Evolutionary conservation across 495 filamentous ascomycete species (phyloP), one percentile per base, ranked within the genome.

Genomic region (Penicillium crystallinum): DNA sequence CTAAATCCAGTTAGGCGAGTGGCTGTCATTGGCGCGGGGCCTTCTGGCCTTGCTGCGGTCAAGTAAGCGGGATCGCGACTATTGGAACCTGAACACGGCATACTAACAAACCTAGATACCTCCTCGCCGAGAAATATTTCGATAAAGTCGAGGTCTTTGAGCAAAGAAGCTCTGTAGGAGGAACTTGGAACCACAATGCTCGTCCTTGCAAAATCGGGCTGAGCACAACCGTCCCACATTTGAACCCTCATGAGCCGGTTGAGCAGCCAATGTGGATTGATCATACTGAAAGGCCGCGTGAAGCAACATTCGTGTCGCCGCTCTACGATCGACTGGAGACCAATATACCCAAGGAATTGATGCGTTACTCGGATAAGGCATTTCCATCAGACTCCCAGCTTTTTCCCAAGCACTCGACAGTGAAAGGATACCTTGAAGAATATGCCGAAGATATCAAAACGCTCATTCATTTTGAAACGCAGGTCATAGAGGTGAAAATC

Each of bases 321-420:
- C 77, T 96, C 64, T 96, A 97, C 61, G 84, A 90, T 12, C 63
- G 74, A 27, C 66, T 97, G 23, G 85, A 95, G 55, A 89, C 91
- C 34, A 97, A 97, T 63, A 89, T 96, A 33, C 90, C 91, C 1
- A 82, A 91, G 47, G 71, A 73, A 1, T 61, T 97, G 52, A 97
- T 97, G 92, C 63, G 74, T 5, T 95, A 82, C 64, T 85, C 88
- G 9, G 89, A 95, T 45, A 70, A 81, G 12, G 56, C 73, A 12
- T 92, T 92, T 49, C 78, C 82, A 0, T 30, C 69, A 6, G 77
- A 84, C 3, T 55, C 72, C 17, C 82, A 87, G 56, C 74, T 96
- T 8, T 93, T 95, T 57, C 91, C 92, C 0, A 72, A 72, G 11
- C 81, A 89, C 54, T 59, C 79, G 45, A 68, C 71, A 11, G 87